Evolutionary conservation across 805 yeast genomes (phyloP).

Genomic region (Lachancea dasiensis): DNA sequence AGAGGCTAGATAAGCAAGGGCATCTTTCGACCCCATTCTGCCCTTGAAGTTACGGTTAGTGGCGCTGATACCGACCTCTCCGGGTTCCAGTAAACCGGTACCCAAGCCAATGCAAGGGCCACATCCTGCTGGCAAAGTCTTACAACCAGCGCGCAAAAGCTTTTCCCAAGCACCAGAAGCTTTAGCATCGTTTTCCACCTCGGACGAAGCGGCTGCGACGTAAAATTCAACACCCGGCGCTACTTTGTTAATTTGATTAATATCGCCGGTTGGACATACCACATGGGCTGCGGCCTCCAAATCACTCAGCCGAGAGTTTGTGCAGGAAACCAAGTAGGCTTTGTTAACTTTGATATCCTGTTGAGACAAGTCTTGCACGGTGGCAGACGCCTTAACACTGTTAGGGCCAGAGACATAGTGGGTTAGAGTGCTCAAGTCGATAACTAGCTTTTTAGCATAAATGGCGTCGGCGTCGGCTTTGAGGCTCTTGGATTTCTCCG

Average conservation of each 20-base stretch:
- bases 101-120: constrained; percentile 99
- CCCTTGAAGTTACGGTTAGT: constrained; percentile 99
- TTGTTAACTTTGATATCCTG: constrained; percentile 77
- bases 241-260: constrained; percentile 47
- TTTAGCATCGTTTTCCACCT: constrained; percentile 91
- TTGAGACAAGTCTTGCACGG: constrained; percentile 66
- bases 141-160: constrained; percentile 87
- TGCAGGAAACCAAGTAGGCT: constrained; percentile 97
- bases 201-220: constrained; percentile 94
- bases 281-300: constrained; percentile 92
- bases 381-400: constrained; percentile 84
- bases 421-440: constrained; percentile 74
- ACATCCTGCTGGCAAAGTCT: constrained; percentile 95
- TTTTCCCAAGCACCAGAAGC: constrained; percentile 87
- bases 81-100: constrained; percentile 85
- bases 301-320: constrained; percentile 90
- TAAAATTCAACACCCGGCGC: constrained; percentile 91
- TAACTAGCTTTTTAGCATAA: constrained; percentile 81
- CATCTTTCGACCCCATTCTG: constrained; percentile 97
- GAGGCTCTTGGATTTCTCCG: constrained; percentile 11
- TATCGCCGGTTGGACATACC: constrained; percentile 39
- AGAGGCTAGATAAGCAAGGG: constrained; percentile 90
- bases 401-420: constrained; percentile 96
- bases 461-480: constrained; percentile 69
- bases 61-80: constrained; percentile 97